These are phyloP conservation scores for Pyricularia sp. DNA, from an alignment of 2,329 filamentous ascomycete species.

Conservation along the genomic window DNA sequence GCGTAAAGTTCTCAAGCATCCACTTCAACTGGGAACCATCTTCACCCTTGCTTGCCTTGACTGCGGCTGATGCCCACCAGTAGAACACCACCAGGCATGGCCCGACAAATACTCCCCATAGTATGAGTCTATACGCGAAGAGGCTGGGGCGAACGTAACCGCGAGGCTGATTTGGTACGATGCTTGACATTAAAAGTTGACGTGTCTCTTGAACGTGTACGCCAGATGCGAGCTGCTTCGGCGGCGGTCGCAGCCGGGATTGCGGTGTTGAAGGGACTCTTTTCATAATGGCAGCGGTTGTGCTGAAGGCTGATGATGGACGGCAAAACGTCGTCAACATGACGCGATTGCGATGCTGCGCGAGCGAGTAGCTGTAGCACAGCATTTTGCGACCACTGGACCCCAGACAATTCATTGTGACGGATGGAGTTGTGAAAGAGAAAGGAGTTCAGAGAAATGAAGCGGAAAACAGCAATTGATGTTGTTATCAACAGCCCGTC, in stretches of 20 bases:
- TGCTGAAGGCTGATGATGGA: not conserved
- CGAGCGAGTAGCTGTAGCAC: not conserved
- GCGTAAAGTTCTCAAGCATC: constrained; percentile 12
- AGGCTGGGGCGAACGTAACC: not conserved
- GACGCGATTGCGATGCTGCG: not conserved
- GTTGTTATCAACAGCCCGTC: not conserved
- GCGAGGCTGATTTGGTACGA: not conserved
- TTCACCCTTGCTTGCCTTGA: not conserved
- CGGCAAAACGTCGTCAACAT: not conserved
- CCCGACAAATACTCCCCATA: not conserved
- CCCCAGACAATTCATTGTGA: not conserved
- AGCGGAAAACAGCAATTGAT: not conserved
- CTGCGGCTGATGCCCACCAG: not conserved
- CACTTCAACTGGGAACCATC: not conserved
- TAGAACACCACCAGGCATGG: not conserved
- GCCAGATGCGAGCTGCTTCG: not conserved
- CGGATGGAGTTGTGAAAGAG: not conserved
- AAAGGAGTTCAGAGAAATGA: not conserved
- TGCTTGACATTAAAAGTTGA: not conserved
- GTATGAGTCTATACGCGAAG: not conserved
- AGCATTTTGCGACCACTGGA: not conserved
- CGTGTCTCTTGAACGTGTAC: not conserved
- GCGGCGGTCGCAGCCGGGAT: too few species aligned
- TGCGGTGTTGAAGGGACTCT: not conserved
- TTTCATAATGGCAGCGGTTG: not conserved